phyloP scores from a whole-genome alignment of 2,329 filamentous ascomycete genomes.

The Exophiala sideris region DNA sequence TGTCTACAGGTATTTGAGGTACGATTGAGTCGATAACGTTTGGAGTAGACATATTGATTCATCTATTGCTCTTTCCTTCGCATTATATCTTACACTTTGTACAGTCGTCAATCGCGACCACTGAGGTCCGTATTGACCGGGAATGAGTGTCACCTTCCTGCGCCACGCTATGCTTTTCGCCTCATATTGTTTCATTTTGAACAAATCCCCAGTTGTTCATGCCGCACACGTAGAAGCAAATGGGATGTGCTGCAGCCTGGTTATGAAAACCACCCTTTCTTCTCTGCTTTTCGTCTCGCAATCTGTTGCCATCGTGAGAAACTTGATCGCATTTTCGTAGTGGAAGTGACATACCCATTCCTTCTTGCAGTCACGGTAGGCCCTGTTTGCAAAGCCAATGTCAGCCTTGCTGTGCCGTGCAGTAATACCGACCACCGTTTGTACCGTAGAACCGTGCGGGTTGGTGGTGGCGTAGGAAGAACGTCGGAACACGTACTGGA shows the following conservation, averaged over 20 bases:
- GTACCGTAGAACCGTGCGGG: background rate
- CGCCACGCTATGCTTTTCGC: slow-evolving; percentile 11
- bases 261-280: slow-evolving; percentile 14
- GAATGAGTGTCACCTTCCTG: background rate
- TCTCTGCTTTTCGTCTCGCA: slow-evolving; percentile 20
- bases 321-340: background rate
- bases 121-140: background rate
- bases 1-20: background rate
- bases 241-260: background rate
- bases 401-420: background rate
- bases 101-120: background rate
- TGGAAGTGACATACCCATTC: slow-evolving; percentile 69
- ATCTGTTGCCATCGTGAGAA: slow-evolving; percentile 11
- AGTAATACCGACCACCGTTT: background rate
- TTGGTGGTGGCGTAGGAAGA: background rate
- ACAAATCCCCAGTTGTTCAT: background rate
- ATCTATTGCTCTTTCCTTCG: background rate
- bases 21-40: background rate
- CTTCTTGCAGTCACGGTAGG: slow-evolving; percentile 93
- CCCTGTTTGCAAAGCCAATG: slow-evolving; percentile 50
- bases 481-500: slow-evolving; percentile 64
- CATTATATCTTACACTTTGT: background rate
- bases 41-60: too few species aligned
- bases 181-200: slow-evolving; percentile 2
- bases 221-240: background rate